Percentiles rank a stretch among this genome's conserved stretches.
Evolutionary conservation across 129 eudicot species (phyloP).

Genomic region (Arctium lappa): DNA sequence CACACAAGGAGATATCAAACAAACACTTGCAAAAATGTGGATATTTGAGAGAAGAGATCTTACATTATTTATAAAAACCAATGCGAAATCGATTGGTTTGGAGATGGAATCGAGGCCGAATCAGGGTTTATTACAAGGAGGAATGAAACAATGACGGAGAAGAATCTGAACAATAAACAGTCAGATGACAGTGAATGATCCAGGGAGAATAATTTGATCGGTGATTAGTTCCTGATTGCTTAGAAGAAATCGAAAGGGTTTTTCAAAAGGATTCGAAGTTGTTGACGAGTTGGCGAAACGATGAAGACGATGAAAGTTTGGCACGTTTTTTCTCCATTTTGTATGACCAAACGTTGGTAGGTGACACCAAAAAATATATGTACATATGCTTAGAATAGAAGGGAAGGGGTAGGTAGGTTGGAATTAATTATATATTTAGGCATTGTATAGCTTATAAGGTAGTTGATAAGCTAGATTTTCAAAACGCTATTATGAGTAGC

Average conservation of each 20-base stretch:
- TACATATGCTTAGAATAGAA: background rate
- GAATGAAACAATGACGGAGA: conserved; percentile 8
- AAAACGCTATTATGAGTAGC: no score
- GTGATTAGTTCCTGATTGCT: background rate
- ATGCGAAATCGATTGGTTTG: background rate
- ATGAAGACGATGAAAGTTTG: background rate
- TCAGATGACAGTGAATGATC: background rate
- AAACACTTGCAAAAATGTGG: background rate
- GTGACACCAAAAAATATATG: background rate
- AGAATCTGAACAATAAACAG: conserved; percentile 7
- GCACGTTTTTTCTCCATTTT: background rate
- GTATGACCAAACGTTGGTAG: background rate
- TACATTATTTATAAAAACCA: conserved; percentile 1
- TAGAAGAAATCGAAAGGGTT: conserved; percentile 12
- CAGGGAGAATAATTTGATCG: no score
- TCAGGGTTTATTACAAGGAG: conserved; percentile 7
- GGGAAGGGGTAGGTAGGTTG: background rate
- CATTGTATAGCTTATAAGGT: no score
- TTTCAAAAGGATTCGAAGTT: background rate
- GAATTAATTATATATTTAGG: no score
- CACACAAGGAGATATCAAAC: background rate
- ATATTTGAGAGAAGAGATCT: conserved; percentile 16
- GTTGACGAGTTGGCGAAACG: conserved; percentile 4
- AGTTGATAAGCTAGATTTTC: no score
- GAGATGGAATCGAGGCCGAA: background rate